Base-by-base conservation (phyloP, 768 basidiomycete species). In the Fomitopsis pulvina region DNA sequence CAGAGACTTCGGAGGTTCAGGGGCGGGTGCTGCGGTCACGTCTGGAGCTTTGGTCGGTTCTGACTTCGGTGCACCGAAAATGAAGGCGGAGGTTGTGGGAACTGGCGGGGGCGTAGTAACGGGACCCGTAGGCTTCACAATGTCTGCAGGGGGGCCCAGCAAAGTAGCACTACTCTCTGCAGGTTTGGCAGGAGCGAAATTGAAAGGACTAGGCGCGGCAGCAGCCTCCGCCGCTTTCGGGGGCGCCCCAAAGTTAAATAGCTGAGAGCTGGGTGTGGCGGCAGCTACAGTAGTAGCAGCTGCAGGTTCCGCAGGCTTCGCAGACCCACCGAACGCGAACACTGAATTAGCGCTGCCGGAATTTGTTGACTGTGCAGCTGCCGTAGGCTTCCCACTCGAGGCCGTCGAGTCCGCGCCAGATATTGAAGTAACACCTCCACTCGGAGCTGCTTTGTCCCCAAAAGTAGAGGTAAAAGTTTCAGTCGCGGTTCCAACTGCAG, bases 41-140 rank as follows among this genome's bases (percentile, higher is more conserved):
- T 28, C 47, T 41, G 54, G 48, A 12, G 48, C 29, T 22, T 57
- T 52, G 51, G 54, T 58, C 14, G 50, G 25, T 7, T 50, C 48
- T 6, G 32, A 14, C 47, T 52, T 53, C 4, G 47, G 48, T 4
- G 55, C 51, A 26, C 60, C 58, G 28, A 64, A 60, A 1, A 51
- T 48, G 46, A 65, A 65, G 4, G 14, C 34, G 34, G 34, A 7
- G 14, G n/a, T n/a, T n/a, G n/a, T n/a, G n/a, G n/a, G n/a, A n/a
- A 14, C 34, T 7, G 53, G 51, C 2, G 55, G 20, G 4, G 61
- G n/a, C n/a, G n/a, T n/a, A n/a, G n/a, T n/a, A n/a, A n/a, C 41
- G 21, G 55, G 20, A 1, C 53, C 20, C 20, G 51, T 24, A 1
- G 55, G 26, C 5, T 54, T 30, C 3, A 48, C 42, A 11, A 46